Conservation (phyloP, 1,284 basidiomycete genomes). For the Leccinum subfulvum region DNA sequence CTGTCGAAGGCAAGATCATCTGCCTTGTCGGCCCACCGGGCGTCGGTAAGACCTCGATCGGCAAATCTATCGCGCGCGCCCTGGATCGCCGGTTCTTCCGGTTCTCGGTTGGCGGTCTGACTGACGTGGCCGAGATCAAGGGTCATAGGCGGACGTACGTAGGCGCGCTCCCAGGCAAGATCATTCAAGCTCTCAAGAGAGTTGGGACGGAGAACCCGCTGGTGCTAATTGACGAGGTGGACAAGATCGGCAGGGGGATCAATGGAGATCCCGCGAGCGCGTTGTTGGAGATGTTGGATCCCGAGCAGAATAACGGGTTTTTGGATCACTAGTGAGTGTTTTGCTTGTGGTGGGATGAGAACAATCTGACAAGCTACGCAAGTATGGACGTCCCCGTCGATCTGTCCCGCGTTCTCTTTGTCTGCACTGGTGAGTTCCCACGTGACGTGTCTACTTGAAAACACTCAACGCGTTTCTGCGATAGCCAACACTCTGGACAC, state of each 20-base stretch:
- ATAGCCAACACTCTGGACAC: slow-evolving; percentile 89
- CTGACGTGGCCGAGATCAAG: slow-evolving; percentile 99
- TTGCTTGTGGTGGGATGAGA: background rate
- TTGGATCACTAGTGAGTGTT: slow-evolving; percentile 83
- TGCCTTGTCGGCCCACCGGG: slow-evolving; percentile 96
- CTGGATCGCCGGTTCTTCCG: slow-evolving; percentile 89
- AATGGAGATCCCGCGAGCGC: slow-evolving; percentile 97
- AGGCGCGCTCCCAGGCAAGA: slow-evolving; percentile 94
- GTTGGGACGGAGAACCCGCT: slow-evolving; percentile 97
- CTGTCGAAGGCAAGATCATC: slow-evolving; percentile 97
- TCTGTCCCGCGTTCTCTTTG: slow-evolving; percentile 93
- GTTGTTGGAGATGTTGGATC: slow-evolving; percentile 95
- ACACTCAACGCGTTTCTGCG: background rate
- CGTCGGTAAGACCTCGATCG: slow-evolving; percentile 93
- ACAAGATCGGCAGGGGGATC: slow-evolving; percentile 96
- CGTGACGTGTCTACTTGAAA: background rate
- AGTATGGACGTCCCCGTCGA: slow-evolving; percentile 98
- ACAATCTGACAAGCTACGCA: slow-evolving; percentile 9
- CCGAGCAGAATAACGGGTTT: slow-evolving; percentile 96
- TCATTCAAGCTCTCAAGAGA: slow-evolving; percentile 95
- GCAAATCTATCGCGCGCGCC: slow-evolving; percentile 89
- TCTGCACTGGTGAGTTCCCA: slow-evolving; percentile 73
- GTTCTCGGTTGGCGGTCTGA: slow-evolving; percentile 95
- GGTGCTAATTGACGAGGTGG: slow-evolving; percentile 96
- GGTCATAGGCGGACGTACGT: slow-evolving; percentile 97